Base-by-base conservation (phyloP, 2,329 filamentous ascomycete genomes). In the Venturia effusa region DNA sequence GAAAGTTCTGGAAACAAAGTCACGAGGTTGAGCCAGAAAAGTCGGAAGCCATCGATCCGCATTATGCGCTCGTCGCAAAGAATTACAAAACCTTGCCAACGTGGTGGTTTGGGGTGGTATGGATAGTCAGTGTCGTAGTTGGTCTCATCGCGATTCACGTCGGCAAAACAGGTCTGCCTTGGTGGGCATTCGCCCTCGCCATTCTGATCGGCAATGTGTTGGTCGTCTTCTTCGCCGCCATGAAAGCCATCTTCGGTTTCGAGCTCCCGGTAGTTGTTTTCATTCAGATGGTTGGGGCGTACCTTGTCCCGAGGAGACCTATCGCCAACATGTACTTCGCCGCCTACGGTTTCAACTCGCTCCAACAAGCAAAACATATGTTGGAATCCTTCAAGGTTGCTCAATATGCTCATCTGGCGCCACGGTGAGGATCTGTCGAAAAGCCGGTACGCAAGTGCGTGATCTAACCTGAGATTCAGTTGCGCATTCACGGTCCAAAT, bases 291-390 rank as follows among this genome's bases (percentile, higher is more conserved):
- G 24, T 67, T 24, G 63, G 64, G 27, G 66, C 64, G 32, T 65
- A 66, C 63, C 66, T 68, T 41, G 68, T 73, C 24, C 69, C 68
- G 6, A 55, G 51, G 45, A 62, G 8, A 27, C 13, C 4, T 15
- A 1, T 4, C 32, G 75, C 75, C 13, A 64, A 79, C 65, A 76
- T 80, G 71, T 79, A 78, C 67, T 80, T 80, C 68, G 75, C 71
- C 24, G 70, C 73, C 2, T 71, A 73, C 32, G 66, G 68, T 6
- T 74, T 76, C 64, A 74, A 71, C 13, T 67, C 72, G 41, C 67
- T 71, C 15, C 68, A 74, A 24, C 69, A 74, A 27, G 69, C 69
- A 3, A 30, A 61, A 51, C 48, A 55, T 27, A 27, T 69, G 19
- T 39, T 64, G 2, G 34, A 59, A 11, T 71, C 73, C 64, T 70